Base-by-base conservation (phyloP, 805 yeast genomes). In the Ogataea thermomethanolica region DNA sequence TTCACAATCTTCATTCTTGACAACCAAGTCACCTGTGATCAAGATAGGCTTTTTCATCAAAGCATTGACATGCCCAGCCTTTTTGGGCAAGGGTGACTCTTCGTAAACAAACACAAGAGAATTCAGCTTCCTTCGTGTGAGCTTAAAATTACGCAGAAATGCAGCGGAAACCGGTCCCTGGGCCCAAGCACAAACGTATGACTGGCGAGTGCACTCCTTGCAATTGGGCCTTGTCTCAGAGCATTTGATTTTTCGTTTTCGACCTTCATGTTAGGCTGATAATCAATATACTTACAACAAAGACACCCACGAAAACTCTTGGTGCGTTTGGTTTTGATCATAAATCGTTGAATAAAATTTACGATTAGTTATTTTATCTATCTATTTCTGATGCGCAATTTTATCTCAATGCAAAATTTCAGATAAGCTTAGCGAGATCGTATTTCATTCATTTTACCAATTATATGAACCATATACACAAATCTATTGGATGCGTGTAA, bases 181-280 rank as follows among this genome's bases (percentile, higher is more conserved):
- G 36, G 41, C 24, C 52, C 52, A 48, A 8, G 40, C 41, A 31
- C 52, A 48, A 2, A 33, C 17, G 22, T 46, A 48, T 7, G 46
- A 41, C 25, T 37, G 38, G 12, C 40, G 37, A 4, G 22, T 35
- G 34, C 61, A 56, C 9, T 38, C 35, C 0, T 29, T 22, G 31
- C 61, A 56, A 7, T 31, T 27, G 1, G 56, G 55, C 25, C 45
- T 48, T 1, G 28, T 27, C 12, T 53, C 59, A 29, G 55, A 57
- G 38, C 61, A 56, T 17, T 53, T 50, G 28, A 55, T 44, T 23
- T 53, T 49, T 21, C 61, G 44, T 32, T 56, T 56, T 8, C 59
- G 46, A 36, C 56, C 52, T 48, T 8, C 13, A 1, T 23, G 20
- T 11, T 26, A 14, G 20, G 14, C 35, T 35, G 24, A 35, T 28